phyloP scores from a whole-genome alignment of 352 stramenopile genomes.

The Phytopythium ostracodes region DNA sequence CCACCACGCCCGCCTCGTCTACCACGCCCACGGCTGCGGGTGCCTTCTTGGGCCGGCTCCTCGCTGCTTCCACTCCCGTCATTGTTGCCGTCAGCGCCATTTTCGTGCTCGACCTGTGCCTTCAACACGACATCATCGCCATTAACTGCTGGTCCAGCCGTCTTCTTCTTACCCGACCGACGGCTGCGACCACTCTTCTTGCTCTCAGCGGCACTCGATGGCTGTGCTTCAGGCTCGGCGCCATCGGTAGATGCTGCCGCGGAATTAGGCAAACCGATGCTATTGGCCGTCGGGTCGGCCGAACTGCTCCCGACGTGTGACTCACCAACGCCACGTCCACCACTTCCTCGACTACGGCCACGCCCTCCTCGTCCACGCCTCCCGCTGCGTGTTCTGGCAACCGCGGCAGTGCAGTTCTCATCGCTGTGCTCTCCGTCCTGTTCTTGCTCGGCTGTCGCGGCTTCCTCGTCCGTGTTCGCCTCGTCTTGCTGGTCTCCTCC shows the following conservation, averaged over 20 bases:
- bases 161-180: constrained; percentile 1
- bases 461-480: constrained; percentile 1
- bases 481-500: constrained; percentile 8
- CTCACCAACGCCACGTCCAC: constrained; percentile 22
- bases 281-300: not conserved
- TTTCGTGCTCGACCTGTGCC: not conserved
- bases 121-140: not conserved
- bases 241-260: not conserved
- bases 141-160: not conserved
- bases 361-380: constrained; percentile 18
- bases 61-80: constrained; percentile 6
- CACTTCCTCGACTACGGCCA: constrained; percentile 23
- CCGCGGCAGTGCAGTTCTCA: constrained; percentile 10
- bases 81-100: constrained; percentile 13
- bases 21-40: not conserved
- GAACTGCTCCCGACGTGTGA: not conserved
- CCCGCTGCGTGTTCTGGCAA: constrained; percentile 15
- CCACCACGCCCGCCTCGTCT: not conserved
- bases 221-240: not conserved
- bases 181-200: not conserved
- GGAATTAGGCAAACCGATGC: not conserved
- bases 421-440: constrained; percentile 10
- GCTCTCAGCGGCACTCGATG: not conserved
- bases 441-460: not conserved
- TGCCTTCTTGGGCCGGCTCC: not conserved